Percentiles rank a stretch among this genome's conserved stretches.
These are phyloP conservation scores for Microbotryomycetes sp. DNA, from an alignment of 1,284 basidiomycete species.

Conservation along the genomic window DNA sequence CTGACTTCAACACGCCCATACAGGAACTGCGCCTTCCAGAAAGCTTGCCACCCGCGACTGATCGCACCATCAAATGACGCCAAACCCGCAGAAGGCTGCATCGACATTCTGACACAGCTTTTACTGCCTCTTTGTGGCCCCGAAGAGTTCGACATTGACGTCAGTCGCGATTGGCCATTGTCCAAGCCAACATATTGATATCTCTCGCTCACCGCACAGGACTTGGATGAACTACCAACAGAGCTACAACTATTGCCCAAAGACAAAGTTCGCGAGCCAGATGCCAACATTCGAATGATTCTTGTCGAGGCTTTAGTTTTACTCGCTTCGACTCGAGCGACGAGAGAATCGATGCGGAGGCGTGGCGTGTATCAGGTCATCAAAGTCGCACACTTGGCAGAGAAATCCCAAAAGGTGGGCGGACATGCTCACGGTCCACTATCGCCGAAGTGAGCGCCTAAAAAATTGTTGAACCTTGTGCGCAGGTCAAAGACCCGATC, in stretches of 20 bases:
- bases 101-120: constrained; percentile 73
- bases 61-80: constrained; percentile 51
- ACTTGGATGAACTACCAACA: constrained; percentile 77
- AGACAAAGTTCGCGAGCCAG: constrained; percentile 75
- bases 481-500: constrained; percentile 56
- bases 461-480: constrained; percentile 12
- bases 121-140: constrained; percentile 87
- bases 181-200: constrained; percentile 1
- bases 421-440: background rate
- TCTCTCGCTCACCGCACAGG: constrained; percentile 46
- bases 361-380: constrained; percentile 85
- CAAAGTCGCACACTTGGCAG: constrained; percentile 68
- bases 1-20: background rate
- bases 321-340: constrained; percentile 79
- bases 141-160: constrained; percentile 86
- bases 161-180: constrained; percentile 38
- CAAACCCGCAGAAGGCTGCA: constrained; percentile 35
- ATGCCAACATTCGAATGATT: constrained; percentile 69
- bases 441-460: background rate
- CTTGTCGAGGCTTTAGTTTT: constrained; percentile 84
- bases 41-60: constrained; percentile 59
- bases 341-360: constrained; percentile 68
- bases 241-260: constrained; percentile 81
- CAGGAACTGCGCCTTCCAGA: constrained; percentile 72
- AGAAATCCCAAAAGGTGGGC: constrained; percentile 66